A percentile compares a stretch with the other conserved stretches of the same genome.
Evolutionary conservation across 179 eudicot species (phyloP).

Genomic region (Spergularia azorica): DNA sequence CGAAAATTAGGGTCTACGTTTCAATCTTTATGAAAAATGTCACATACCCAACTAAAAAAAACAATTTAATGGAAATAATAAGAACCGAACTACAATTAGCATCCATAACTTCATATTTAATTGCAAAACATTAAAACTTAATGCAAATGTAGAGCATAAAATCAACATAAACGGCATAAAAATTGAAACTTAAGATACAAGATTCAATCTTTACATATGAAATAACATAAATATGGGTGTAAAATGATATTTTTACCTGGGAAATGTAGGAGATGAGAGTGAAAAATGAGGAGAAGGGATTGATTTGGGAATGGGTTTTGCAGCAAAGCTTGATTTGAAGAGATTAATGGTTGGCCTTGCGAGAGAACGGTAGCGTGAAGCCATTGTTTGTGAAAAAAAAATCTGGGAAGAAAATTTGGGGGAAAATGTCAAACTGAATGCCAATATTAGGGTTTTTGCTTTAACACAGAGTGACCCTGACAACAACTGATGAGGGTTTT

Average conservation of each 20-base stretch:
- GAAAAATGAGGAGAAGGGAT: constrained; percentile 31
- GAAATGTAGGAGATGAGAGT: constrained; percentile 35
- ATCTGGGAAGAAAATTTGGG: neutral
- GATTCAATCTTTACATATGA: constrained; percentile 20
- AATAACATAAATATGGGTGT: constrained; percentile 15
- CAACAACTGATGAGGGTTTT: neutral
- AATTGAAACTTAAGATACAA: constrained; percentile 21
- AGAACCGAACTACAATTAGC: neutral
- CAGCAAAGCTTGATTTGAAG: constrained; percentile 52
- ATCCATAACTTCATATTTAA: neutral
- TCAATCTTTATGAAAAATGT: no score
- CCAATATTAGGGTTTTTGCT: constrained; percentile 3
- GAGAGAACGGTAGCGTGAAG: constrained; percentile 60
- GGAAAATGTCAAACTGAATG: neutral
- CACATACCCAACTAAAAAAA: no score
- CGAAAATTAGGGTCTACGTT: no score
- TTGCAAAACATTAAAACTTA: neutral
- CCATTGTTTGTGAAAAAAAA: constrained; percentile 41
- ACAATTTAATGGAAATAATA: neutral
- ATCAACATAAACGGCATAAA: constrained; percentile 1
- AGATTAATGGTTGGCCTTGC: constrained; percentile 59
- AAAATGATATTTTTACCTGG: constrained; percentile 32
- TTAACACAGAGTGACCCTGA: neutral
- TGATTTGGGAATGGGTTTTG: constrained; percentile 43
- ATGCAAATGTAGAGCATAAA: neutral